Percentiles rank a stretch among this genome's conserved stretches.
Evolutionary conservation across 805 yeast species (phyloP).

Genomic region (Nakazawaea ishiwadae): DNA sequence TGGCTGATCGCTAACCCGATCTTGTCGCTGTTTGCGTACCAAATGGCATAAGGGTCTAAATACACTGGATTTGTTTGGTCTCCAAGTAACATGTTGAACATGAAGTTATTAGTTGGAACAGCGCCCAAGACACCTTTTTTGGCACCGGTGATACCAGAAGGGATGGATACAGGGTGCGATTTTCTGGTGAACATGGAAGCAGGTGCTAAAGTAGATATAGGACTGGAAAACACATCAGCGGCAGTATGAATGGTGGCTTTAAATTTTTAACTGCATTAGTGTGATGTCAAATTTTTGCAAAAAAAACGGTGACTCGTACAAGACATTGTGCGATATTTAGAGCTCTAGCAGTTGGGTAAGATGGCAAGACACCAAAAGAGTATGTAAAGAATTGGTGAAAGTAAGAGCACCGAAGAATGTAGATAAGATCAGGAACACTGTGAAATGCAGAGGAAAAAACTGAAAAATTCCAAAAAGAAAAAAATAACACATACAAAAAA

Average conservation of each 20-base stretch:
- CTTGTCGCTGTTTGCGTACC: slow-evolving; percentile 43
- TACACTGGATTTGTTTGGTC: slow-evolving; percentile 66
- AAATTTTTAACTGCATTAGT: too few relatives aligned
- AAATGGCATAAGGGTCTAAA: slow-evolving; percentile 78
- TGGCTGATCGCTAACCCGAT: slow-evolving; percentile 68
- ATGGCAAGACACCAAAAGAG: not conserved
- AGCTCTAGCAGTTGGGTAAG: not conserved
- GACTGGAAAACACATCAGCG: slow-evolving; percentile 33
- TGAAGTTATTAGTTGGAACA: slow-evolving; percentile 75
- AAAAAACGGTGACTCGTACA: too few relatives aligned
- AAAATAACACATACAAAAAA: too few relatives aligned
- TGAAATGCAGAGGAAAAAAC: too few relatives aligned
- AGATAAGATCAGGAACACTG: not conserved
- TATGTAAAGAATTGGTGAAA: not conserved
- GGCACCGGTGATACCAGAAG: slow-evolving; percentile 18
- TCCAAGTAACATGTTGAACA: slow-evolving; percentile 64
- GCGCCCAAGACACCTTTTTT: slow-evolving; percentile 17
- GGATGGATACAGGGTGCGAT: slow-evolving; percentile 21
- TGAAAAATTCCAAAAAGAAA: too few relatives aligned
- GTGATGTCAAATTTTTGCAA: too few relatives aligned
- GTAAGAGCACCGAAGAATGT: too few relatives aligned
- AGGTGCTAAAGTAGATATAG: slow-evolving; percentile 41
- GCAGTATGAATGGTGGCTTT: not conserved
- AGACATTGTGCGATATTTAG: not conserved
- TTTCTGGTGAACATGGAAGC: slow-evolving; percentile 32